These are phyloP conservation scores for Silene latifolia DNA, from an alignment of 148 eudicot genomes.

Conservation along the genomic window DNA sequence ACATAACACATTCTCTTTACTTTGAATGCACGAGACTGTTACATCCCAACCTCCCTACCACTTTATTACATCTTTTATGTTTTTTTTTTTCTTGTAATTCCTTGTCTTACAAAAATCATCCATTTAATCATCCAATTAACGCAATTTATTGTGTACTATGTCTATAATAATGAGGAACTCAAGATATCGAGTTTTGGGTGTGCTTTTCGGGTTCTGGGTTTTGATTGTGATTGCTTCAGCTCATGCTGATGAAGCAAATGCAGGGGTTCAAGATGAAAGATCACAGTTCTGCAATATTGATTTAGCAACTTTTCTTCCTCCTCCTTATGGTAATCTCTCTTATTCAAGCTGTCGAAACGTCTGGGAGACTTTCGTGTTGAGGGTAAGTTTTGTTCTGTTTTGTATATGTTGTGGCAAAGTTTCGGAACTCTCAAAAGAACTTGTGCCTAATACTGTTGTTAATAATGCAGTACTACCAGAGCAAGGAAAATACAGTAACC, in stretches of 20 bases:
- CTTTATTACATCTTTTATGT: constrained; percentile 6
- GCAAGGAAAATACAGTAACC: constrained; percentile 61
- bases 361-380: constrained; percentile 72
- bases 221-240: constrained; percentile 10
- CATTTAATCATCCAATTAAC: neutral
- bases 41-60: constrained; percentile 29
- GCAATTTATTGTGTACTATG: neutral
- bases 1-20: constrained; percentile 1
- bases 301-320: constrained; percentile 74
- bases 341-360: constrained; percentile 58
- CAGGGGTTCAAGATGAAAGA: constrained; percentile 12
- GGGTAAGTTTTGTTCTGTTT: constrained; percentile 43
- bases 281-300: constrained; percentile 54
- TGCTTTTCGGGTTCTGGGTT: constrained; percentile 5
- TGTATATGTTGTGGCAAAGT: neutral
- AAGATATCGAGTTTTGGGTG: constrained; percentile 13
- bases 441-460: constrained; percentile 7
- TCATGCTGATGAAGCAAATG: constrained; percentile 6
- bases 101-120: neutral
- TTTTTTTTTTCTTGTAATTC: neutral
- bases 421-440: too few species aligned
- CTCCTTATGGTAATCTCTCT: constrained; percentile 65
- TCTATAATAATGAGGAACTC: constrained; percentile 18
- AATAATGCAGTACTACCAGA: constrained; percentile 77
- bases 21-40: constrained; percentile 32